A percentile compares a stretch with the other conserved stretches of the same genome.
Conservation (phyloP, 2,329 filamentous ascomycete genomes). For the Dactylellina haptotyla region DNA sequence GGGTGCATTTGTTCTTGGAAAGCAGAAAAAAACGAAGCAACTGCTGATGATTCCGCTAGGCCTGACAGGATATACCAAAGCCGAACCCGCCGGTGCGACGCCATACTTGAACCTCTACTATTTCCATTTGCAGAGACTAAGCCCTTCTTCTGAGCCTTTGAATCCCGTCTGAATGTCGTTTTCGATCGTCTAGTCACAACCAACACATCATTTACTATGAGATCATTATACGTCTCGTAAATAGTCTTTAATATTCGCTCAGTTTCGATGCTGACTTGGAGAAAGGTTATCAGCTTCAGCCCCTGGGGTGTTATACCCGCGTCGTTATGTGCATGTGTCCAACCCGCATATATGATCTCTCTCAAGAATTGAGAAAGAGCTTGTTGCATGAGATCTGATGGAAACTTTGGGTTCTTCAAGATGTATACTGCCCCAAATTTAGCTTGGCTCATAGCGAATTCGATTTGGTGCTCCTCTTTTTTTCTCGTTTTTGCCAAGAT, state of each 20-base stretch:
- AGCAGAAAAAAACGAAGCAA: not conserved
- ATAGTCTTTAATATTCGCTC: not conserved
- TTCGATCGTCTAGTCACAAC: not conserved
- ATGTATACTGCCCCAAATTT: not conserved
- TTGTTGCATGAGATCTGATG: not conserved
- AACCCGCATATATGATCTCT: not conserved
- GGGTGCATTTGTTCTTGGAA: constrained; percentile 1
- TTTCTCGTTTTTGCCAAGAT: no score
- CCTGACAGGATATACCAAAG: constrained; percentile 11
- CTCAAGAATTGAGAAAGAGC: not conserved
- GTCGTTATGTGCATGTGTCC: no score
- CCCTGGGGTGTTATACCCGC: no score
- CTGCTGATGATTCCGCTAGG: constrained; percentile 1
- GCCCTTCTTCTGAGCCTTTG: no score
- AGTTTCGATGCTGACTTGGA: not conserved
- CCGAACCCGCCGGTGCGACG: not conserved
- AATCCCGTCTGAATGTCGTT: not conserved
- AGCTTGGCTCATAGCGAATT: no score
- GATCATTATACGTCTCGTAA: not conserved
- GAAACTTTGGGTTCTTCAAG: not conserved
- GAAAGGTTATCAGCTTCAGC: not conserved
- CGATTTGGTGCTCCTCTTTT: no score
- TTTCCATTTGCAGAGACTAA: no score
- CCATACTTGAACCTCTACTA: no score
- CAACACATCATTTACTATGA: not conserved